Base-by-base conservation (phyloP, 352 stramenopile genomes). In the Phytophthora sp. region DNA sequence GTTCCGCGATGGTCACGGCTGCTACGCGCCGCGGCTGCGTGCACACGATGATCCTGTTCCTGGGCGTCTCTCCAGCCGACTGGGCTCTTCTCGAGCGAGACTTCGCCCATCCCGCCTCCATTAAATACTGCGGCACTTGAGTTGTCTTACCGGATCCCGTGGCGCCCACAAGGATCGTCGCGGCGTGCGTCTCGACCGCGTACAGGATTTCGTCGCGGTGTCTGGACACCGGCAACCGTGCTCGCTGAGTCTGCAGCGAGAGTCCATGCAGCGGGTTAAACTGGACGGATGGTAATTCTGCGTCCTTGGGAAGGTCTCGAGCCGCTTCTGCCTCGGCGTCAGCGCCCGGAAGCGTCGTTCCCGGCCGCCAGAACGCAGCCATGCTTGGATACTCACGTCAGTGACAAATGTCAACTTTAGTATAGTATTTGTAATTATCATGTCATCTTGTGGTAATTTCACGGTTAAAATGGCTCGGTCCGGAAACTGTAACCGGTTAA, bases 1-100 rank as follows among this genome's bases (percentile, higher is more conserved):
- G 96, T 57, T 97, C 89, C 1, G 98, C 98, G 38, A 99, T 97
- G 49, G 89, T 98, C 86, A 99, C 99, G 23, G 97, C 98, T 30
- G 98, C 98, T 11, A 99, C 95, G 27, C 98, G 91, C 12, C 98
- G 85, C 18, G 87, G 87, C 77, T 99, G 96, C 53, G 84, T 97
- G 74, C 95, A 98, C 9, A 95, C 96, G 31, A 94, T 88, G 44
- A 82, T 60, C 21, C 79, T 66, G 41, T 65, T 72, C 11, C 12
- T 27, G 5, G 67, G 12, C 26, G 52, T 61, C 8, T 51, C 24
- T 12, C 12, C n/a, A 13, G 13, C 23, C 16, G 4, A 38, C 47
- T 51, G 20, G 38, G 29, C 15, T 30, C 29, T 36, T 50, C 39
- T 60, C 2, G 63, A 15, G 1, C 66, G 57, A 29, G 51, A 35